Evolutionary conservation across 2,329 filamentous ascomycete genomes (phyloP).

Genomic region (Neurospora sp.): DNA sequence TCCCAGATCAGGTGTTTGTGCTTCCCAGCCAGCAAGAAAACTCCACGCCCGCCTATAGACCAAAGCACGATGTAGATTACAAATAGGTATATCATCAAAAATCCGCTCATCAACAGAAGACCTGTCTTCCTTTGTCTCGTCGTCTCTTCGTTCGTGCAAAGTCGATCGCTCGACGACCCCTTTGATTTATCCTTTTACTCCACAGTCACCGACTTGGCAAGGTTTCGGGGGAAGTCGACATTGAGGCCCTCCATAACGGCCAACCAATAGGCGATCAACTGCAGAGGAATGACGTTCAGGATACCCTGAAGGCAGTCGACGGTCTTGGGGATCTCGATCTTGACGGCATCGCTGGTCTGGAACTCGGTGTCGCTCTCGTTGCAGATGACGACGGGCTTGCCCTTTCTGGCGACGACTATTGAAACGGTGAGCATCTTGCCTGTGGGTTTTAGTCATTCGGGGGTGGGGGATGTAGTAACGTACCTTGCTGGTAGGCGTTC

Average conservation of each 20-base stretch:
- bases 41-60: neutral
- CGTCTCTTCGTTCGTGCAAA: neutral
- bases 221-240: conserved; percentile 95
- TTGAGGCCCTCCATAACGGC: conserved; percentile 93
- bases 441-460: neutral
- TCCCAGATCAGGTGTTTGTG: neutral
- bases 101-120: neutral
- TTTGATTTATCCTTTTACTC: conserved; percentile 51
- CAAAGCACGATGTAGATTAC: neutral
- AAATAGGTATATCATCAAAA: neutral
- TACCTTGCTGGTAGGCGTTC: conserved; percentile 96
- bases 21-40: neutral
- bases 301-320: conserved; percentile 94
- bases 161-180: neutral
- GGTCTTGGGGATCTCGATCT: conserved; percentile 94
- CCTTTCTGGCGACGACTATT: conserved; percentile 82
- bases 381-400: conserved; percentile 98
- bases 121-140: neutral
- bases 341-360: conserved; percentile 76
- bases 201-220: conserved; percentile 98
- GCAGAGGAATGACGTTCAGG: conserved; percentile 92
- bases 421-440: conserved; percentile 15
- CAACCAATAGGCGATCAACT: conserved; percentile 98
- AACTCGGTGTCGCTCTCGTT: conserved; percentile 87
- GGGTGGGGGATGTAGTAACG: conserved; percentile 19